phyloP scores from a whole-genome alignment of 176 grass and related monocot species.

The maize (Zea mays) region Zm-B73-REFERENCE-NAM-5.0 NC_050101.1:159882501-159883000 shows the following conservation, averaged over 20 bases:
- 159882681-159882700: constrained; percentile 42
- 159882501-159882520: constrained; percentile 35
- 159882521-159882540: constrained; percentile 34
- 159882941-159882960: not conserved
- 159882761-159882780: not conserved
- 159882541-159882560: not conserved
- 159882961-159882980: constrained; percentile 22
- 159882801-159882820: not conserved
- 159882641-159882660: constrained; percentile 30
- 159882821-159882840: not conserved
- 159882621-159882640: not conserved
- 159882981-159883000: not conserved
- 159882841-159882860: not conserved
- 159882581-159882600: too few relatives aligned
- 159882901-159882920: constrained; percentile 17
- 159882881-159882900: constrained; percentile 29
- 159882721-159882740: constrained; percentile 27
- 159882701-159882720: constrained; percentile 41
- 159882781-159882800: constrained; percentile 24
- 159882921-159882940: not conserved
- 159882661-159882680: constrained; percentile 23
- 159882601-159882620: too few relatives aligned
- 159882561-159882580: not conserved
- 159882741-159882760: constrained; percentile 36
- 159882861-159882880: not conserved